Percentiles rank a stretch among this genome's conserved stretches.
Conservation (phyloP, 768 basidiomycete genomes). For the Tubosaeta sp. region DNA sequence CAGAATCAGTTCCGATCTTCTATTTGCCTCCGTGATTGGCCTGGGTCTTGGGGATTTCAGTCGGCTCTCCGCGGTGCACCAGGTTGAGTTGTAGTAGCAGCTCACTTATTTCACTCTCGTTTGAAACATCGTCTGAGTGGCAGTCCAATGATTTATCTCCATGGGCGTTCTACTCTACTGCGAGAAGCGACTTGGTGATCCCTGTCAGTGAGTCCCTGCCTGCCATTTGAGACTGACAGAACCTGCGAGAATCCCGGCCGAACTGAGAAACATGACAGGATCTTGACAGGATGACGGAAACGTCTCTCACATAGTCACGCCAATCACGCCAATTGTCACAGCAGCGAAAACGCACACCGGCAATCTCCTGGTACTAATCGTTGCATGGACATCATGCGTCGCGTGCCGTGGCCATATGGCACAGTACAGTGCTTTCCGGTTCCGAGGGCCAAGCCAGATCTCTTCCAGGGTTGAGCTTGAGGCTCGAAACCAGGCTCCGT, state of each 20-base stretch:
- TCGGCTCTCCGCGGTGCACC: conserved; percentile 23
- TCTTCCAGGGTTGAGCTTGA: conserved; percentile 6
- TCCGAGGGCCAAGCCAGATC: conserved; percentile 21
- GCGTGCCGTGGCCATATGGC: conserved; percentile 8
- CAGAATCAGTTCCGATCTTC: background rate
- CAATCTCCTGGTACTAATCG: conserved; percentile 8
- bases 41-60: conserved; percentile 16
- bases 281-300: conserved; percentile 1
- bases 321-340: conserved; percentile 5
- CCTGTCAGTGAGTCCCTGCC: background rate
- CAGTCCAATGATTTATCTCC: conserved; percentile 8
- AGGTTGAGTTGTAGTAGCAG: background rate
- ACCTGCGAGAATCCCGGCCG: background rate
- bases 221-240: conserved; percentile 3
- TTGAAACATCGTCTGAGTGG: conserved; percentile 9
- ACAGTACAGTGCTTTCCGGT: conserved; percentile 11
- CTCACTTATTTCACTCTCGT: conserved; percentile 3
- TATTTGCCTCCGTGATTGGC: conserved; percentile 8
- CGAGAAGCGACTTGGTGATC: background rate
- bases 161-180: background rate
- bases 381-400: conserved; percentile 12
- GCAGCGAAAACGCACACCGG: conserved; percentile 2
- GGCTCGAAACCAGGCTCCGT: background rate
- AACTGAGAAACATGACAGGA: background rate
- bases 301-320: background rate